A percentile compares a stretch with the other conserved stretches of the same genome.
Evolutionary conservation across 768 basidiomycete species (phyloP).

Genomic region (Cystofilobasidium macerans): DNA sequence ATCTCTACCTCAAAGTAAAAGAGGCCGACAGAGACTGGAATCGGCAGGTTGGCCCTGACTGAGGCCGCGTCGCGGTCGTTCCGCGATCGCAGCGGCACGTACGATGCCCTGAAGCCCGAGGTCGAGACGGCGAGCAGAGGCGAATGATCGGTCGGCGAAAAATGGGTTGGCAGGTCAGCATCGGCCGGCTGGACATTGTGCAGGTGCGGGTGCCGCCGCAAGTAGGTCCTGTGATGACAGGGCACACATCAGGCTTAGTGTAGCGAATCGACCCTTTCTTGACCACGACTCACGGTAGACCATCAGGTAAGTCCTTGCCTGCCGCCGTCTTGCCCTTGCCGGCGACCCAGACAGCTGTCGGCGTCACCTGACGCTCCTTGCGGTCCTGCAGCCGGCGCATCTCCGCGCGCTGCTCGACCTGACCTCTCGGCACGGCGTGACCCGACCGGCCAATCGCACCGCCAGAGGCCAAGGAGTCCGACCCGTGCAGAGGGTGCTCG

Average conservation of each 20-base stretch:
- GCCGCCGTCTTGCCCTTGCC: too few relatives aligned
- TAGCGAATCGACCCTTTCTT: too few relatives aligned
- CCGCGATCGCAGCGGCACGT: slow-evolving; percentile 13
- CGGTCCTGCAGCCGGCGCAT: background rate
- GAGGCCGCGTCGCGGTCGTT: slow-evolving; percentile 71
- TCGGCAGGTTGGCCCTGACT: slow-evolving; percentile 61
- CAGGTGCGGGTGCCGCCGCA: slow-evolving; percentile 12
- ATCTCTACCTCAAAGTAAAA: slow-evolving; percentile 92
- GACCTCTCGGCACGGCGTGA: background rate
- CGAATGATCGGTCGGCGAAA: slow-evolving; percentile 23
- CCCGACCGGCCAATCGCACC: background rate
- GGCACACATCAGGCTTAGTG: too few relatives aligned
- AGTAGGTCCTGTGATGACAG: background rate
- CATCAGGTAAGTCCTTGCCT: too few relatives aligned
- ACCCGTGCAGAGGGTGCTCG: background rate
- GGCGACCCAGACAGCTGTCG: too few relatives aligned
- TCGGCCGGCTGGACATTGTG: slow-evolving; percentile 2
- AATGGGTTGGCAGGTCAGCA: slow-evolving; percentile 20
- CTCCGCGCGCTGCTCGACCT: background rate
- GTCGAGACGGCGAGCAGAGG: slow-evolving; percentile 17
- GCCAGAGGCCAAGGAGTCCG: background rate
- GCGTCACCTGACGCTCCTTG: background rate
- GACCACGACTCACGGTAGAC: too few relatives aligned
- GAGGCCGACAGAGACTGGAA: slow-evolving; percentile 77
- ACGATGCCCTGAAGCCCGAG: background rate